Percentiles rank a stretch among this genome's conserved stretches.
phyloP scores from a whole-genome alignment of 2,329 filamentous ascomycete species.

The Cadophora malorum region DNA sequence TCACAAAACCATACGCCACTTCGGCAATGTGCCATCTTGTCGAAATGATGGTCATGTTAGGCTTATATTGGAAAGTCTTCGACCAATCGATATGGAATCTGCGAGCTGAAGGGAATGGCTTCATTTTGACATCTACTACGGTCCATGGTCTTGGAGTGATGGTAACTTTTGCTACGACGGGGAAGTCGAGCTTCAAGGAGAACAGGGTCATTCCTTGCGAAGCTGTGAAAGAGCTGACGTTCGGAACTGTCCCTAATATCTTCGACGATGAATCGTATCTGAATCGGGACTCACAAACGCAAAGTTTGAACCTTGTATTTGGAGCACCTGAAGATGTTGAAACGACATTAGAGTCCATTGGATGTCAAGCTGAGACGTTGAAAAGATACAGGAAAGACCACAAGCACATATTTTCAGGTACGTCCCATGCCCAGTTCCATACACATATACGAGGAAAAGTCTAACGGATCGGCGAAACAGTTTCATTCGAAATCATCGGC shows the following conservation, averaged over 20 bases:
- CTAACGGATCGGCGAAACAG: constrained; percentile 44
- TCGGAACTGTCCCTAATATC: constrained; percentile 62
- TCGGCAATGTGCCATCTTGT: constrained; percentile 47
- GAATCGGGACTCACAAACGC: constrained; percentile 44
- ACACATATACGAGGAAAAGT: not conserved
- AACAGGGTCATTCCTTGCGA: constrained; percentile 61
- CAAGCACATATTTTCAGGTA: constrained; percentile 44
- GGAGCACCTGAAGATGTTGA: constrained; percentile 57
- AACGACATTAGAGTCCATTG: constrained; percentile 58
- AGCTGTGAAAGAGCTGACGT: constrained; percentile 60
- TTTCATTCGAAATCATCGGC: constrained; percentile 64
- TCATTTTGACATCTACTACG: constrained; percentile 46
- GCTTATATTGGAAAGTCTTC: constrained; percentile 66
- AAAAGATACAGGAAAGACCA: constrained; percentile 48
- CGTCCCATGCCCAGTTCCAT: not conserved
- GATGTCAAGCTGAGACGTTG: constrained; percentile 59
- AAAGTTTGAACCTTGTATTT: constrained; percentile 52
- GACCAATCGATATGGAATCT: constrained; percentile 58
- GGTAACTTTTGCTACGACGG: constrained; percentile 60
- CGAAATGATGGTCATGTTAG: constrained; percentile 47
- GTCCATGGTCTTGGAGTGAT: constrained; percentile 58
- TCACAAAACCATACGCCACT: constrained; percentile 47
- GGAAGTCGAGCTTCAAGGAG: constrained; percentile 54
- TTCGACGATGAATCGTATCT: constrained; percentile 52
- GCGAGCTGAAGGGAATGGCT: constrained; percentile 49